Base-by-base conservation (phyloP, 306 rosid species). In the Luffa acutangula region DNA sequence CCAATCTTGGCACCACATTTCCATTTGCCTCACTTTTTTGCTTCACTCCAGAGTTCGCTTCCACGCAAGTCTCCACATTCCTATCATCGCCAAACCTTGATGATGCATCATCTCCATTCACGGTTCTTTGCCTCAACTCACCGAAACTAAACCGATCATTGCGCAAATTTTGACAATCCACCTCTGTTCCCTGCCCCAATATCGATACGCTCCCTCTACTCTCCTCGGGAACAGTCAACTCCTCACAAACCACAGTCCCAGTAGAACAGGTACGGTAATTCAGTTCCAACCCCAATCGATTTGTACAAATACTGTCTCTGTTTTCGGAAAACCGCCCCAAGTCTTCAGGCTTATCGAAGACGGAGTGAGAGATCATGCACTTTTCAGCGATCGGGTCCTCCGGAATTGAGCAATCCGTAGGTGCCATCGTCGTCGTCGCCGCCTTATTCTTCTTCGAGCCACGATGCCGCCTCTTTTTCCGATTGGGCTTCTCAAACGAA, bases 41-140 rank as follows among this genome's bases (percentile, higher is more conserved):
- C 80, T 85, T 89, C 86, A 80, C 84, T 69, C 20, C 81, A 43
- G 88, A 84, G 81, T 67, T 85, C 48, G 52, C 77, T 57, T 82
- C 90, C 45, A 10, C 83, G 0, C 42, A 58, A 25, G 80, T 49
- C 9, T 87, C 89, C n/a, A 80, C 89, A 62, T 84, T 86, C 67
- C 43, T 83, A 31, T 79, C 75, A 48, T 71, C 81, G 13, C 75
- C 81, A 34, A 82, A 82, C 2, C 74, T 57, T 41, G 91, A 84
- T 56, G 89, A 62, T 76, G 78, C 72, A 10, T 87, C 87, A 25
- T 75, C 87, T 15, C 85, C 85, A 82, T 69, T 85, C 66, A 93
- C 93, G 75, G 78, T 83, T 81, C 99, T 90, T 88, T 89, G 97
- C 89, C 97, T 84, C 88, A 92, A 67, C 83, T 89, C 90, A 31